phyloP scores from a whole-genome alignment of 2,329 filamentous ascomycete genomes.

The Hypoxylon sp. region DNA sequence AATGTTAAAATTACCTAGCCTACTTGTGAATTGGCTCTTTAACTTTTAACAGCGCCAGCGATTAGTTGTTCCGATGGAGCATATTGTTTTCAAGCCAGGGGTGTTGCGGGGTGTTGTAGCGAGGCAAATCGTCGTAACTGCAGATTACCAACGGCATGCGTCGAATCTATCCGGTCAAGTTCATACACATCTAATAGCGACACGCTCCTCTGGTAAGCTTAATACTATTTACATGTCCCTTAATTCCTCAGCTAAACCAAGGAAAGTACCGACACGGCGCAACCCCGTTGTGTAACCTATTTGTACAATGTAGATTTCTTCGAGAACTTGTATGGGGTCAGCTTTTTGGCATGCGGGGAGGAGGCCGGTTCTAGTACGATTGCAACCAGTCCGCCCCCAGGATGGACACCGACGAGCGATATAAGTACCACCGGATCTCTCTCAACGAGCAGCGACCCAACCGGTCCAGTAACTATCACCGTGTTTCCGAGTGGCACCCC shows the following conservation, averaged over 20 bases:
- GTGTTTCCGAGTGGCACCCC: constrained; percentile 30
- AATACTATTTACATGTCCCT: constrained; percentile 3
- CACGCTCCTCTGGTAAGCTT: constrained; percentile 50
- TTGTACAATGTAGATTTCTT: constrained; percentile 50
- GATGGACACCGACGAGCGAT: constrained; percentile 35
- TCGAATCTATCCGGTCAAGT: constrained; percentile 45
- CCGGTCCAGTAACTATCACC: constrained; percentile 44
- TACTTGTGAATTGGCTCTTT: constrained; percentile 30
- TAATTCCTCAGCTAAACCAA: constrained; percentile 39
- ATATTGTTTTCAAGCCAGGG: constrained; percentile 44
- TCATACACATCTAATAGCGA: constrained; percentile 38
- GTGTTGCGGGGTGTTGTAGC: constrained; percentile 52
- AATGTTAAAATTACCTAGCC: constrained; percentile 13
- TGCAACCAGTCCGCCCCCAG: constrained; percentile 40
- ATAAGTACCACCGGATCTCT: constrained; percentile 20
- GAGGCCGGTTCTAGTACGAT: constrained; percentile 48
- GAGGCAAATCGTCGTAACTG: constrained; percentile 45
- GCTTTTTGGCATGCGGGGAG: constrained; percentile 51
- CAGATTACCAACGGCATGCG: constrained; percentile 51
- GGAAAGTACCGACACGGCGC: constrained; percentile 44
- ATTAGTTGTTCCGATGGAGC: constrained; percentile 45
- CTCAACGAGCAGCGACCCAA: constrained; percentile 30
- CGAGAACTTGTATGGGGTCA: constrained; percentile 49
- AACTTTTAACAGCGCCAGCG: constrained; percentile 46
- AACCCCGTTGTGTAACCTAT: constrained; percentile 52